These are phyloP conservation scores for Petasospora rhodanensis DNA, from an alignment of 1,139 yeast species.

Conservation along the genomic window DNA sequence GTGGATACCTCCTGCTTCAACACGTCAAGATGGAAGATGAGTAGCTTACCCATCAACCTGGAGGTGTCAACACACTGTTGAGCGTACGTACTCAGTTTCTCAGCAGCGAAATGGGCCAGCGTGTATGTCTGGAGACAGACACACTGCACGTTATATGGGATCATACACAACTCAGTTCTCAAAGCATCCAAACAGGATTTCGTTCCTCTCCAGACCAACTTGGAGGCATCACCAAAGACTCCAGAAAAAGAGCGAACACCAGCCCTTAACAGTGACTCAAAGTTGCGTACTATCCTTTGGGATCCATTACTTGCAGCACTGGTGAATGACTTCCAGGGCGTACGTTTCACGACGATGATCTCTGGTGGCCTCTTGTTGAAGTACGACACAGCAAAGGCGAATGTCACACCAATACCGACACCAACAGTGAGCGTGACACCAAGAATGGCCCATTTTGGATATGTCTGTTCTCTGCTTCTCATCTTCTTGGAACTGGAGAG, in stretches of 20 bases:
- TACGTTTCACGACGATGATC: not conserved
- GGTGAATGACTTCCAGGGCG: conserved; percentile 1
- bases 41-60: too few species aligned
- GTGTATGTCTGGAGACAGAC: too few species aligned
- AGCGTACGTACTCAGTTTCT: too few species aligned
- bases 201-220: conserved; percentile 8
- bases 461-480: conserved; percentile 7
- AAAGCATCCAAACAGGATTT: too few species aligned
- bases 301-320: not conserved
- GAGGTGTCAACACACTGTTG: too few species aligned
- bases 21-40: too few species aligned
- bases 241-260: not conserved
- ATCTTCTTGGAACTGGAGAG: conserved; percentile 17
- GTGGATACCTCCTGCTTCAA: too few species aligned
- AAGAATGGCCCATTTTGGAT: conserved; percentile 6
- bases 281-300: not conserved
- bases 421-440: conserved; percentile 22
- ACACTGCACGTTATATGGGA: too few species aligned
- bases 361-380: not conserved
- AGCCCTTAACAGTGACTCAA: not conserved
- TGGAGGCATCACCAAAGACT: conserved; percentile 8
- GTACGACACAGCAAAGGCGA: conserved; percentile 17
- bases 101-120: too few species aligned
- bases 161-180: too few species aligned
- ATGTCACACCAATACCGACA: conserved; percentile 23